phyloP scores from a whole-genome alignment of 202 grass and related monocot species.

The Dendrocalamus latiflorus region DNA sequence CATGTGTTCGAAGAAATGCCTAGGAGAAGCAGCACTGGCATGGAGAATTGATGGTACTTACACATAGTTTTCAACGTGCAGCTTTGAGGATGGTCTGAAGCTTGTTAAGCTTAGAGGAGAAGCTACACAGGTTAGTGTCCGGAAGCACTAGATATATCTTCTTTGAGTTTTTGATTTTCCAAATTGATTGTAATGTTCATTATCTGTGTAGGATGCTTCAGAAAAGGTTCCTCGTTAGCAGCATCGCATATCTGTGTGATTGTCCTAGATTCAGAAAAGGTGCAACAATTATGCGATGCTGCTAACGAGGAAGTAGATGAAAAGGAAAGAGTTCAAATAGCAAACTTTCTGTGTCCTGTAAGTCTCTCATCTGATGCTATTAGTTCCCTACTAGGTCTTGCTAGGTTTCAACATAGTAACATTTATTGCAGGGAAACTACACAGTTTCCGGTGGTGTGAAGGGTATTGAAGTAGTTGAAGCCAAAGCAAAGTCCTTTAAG shows the following conservation, averaged over 20 bases:
- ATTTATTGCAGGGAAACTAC: conserved; percentile 73
- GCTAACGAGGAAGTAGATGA: conserved; percentile 85
- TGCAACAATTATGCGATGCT: conserved; percentile 94
- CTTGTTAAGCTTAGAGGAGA: conserved; percentile 98
- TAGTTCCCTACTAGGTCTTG: background rate
- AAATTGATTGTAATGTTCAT: conserved; percentile 8
- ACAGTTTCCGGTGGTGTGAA: conserved; percentile 95
- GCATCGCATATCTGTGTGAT: no score
- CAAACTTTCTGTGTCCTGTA: conserved; percentile 91
- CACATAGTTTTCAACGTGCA: conserved; percentile 28
- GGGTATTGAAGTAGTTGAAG: conserved; percentile 93
- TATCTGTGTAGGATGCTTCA: conserved; percentile 71
- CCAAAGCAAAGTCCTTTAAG: conserved; percentile 96
- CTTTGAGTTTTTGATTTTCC: background rate
- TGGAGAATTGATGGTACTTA: no score
- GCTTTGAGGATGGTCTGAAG: conserved; percentile 99
- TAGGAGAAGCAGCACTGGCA: no score
- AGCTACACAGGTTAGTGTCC: conserved; percentile 81
- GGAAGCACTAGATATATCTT: background rate
- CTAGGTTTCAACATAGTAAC: conserved; percentile 21
- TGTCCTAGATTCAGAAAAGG: conserved; percentile 83
- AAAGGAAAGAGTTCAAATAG: conserved; percentile 79
- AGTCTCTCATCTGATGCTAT: conserved; percentile 25
- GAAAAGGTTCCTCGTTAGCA: no score
- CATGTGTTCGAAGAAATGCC: no score